Conservation (phyloP, 257 asterid genomes). For the Petunia secreta region DNA sequence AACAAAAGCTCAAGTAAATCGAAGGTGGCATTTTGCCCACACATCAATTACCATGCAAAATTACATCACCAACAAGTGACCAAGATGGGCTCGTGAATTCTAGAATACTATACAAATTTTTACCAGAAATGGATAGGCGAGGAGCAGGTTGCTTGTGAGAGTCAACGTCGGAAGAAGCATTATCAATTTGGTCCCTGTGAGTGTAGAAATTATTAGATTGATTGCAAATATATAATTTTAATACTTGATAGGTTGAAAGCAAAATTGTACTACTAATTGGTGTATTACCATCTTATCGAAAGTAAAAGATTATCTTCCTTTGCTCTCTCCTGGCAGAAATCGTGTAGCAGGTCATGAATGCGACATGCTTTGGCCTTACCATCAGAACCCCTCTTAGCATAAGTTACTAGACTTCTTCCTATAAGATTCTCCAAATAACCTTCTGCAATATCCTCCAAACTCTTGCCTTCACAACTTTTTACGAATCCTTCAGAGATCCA, state of each 20-base stretch:
- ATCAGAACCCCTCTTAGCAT: not conserved
- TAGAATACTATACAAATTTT: no score
- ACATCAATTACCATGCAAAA: no score
- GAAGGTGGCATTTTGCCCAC: no score
- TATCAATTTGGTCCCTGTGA: no score
- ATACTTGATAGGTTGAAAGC: not conserved
- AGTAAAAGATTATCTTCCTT: slow-evolving; percentile 12
- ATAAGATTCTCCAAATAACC: slow-evolving; percentile 30
- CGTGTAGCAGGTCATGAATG: slow-evolving; percentile 30
- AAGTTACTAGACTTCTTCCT: slow-evolving; percentile 22
- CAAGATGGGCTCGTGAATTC: no score
- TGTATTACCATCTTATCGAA: not conserved
- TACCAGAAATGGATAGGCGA: no score
- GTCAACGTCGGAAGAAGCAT: no score
- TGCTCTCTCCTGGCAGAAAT: slow-evolving; percentile 27
- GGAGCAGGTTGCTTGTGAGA: no score
- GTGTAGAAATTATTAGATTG: not conserved
- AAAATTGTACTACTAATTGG: not conserved
- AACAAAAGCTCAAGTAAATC: no score
- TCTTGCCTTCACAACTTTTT: not conserved
- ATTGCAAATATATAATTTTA: not conserved
- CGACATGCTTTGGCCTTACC: slow-evolving; percentile 27
- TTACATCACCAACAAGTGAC: no score
- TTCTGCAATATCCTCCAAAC: slow-evolving; percentile 32
- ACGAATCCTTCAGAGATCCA: slow-evolving; percentile 40